phyloP scores from a whole-genome alignment of 2,329 filamentous ascomycete genomes.

The Orbilia blumenaviensis region DNA sequence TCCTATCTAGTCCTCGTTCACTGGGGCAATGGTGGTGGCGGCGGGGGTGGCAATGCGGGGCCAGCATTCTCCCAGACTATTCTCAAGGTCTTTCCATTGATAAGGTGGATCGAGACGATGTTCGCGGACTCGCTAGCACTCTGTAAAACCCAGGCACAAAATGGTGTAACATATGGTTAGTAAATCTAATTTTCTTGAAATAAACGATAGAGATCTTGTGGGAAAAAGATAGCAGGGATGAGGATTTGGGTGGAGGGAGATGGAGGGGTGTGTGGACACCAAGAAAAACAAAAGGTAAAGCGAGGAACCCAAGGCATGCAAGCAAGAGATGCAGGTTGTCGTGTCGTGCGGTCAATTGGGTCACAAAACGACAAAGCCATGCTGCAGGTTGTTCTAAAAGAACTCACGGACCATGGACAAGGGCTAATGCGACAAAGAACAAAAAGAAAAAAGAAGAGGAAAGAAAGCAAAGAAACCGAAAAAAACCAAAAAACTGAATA shows the following conservation, averaged over 20 bases:
- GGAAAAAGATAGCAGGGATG: background rate
- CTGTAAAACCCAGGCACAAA: constrained; percentile 28
- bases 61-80: constrained; percentile 54
- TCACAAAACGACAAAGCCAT: constrained; percentile 18
- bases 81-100: constrained; percentile 53
- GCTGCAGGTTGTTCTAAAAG: constrained; percentile 9
- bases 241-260: constrained; percentile 12
- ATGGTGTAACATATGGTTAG: constrained; percentile 38
- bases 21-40: constrained; percentile 50
- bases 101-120: constrained; percentile 52
- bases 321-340: constrained; percentile 51
- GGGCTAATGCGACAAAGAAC: background rate
- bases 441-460: background rate
- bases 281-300: constrained; percentile 14
- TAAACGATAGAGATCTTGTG: background rate
- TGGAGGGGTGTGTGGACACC: no score
- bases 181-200: constrained; percentile 36
- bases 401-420: constrained; percentile 7
- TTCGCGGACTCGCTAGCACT: constrained; percentile 54
- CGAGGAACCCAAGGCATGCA: constrained; percentile 26
- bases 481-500: background rate
- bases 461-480: background rate
- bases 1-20: background rate
- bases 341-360: constrained; percentile 50
- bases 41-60: constrained; percentile 46